A percentile compares a stretch with the other conserved stretches of the same genome.
Evolutionary conservation across 2,329 filamentous ascomycete species (phyloP).

Genomic region (Fusarium coicis): DNA sequence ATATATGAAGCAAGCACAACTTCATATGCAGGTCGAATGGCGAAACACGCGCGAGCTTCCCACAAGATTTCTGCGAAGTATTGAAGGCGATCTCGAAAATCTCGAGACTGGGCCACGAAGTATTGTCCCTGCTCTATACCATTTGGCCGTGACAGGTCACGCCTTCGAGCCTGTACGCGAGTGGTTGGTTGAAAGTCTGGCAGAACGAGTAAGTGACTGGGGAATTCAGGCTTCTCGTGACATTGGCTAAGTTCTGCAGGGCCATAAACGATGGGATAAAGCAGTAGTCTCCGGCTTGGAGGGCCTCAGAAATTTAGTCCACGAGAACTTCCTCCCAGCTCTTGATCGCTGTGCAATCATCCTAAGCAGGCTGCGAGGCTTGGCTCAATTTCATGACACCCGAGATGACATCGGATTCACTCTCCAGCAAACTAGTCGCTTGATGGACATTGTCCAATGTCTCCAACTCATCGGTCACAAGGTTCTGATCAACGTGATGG

Average conservation of each 20-base stretch:
- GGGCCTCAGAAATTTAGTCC: slow-evolving; percentile 79
- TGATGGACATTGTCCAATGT: slow-evolving; percentile 78
- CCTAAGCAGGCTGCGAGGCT: slow-evolving; percentile 82
- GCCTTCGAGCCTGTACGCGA: slow-evolving; percentile 80
- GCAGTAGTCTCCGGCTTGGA: slow-evolving; percentile 82
- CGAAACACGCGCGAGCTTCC: slow-evolving; percentile 84
- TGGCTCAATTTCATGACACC: slow-evolving; percentile 81
- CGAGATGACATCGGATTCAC: slow-evolving; percentile 75
- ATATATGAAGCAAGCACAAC: slow-evolving; percentile 84
- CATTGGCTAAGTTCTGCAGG: slow-evolving; percentile 59
- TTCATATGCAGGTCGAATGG: slow-evolving; percentile 84
- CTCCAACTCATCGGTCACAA: slow-evolving; percentile 81
- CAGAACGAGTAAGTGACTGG: slow-evolving; percentile 71
- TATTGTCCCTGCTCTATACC: slow-evolving; percentile 82
- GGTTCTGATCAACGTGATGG: slow-evolving; percentile 75
- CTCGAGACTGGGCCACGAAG: slow-evolving; percentile 64
- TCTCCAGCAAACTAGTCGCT: slow-evolving; percentile 68
- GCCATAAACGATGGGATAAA: slow-evolving; percentile 95
- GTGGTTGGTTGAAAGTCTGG: slow-evolving; percentile 87
- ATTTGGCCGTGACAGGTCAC: slow-evolving; percentile 85
- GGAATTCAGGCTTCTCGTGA: neutral
- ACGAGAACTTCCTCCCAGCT: slow-evolving; percentile 89
- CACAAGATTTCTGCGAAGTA: slow-evolving; percentile 77
- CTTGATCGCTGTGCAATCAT: slow-evolving; percentile 85
- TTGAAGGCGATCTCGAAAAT: slow-evolving; percentile 79